These are phyloP conservation scores for Gossypioides kirkii DNA, from an alignment of 345 rosid species.

Conservation along the genomic window DNA sequence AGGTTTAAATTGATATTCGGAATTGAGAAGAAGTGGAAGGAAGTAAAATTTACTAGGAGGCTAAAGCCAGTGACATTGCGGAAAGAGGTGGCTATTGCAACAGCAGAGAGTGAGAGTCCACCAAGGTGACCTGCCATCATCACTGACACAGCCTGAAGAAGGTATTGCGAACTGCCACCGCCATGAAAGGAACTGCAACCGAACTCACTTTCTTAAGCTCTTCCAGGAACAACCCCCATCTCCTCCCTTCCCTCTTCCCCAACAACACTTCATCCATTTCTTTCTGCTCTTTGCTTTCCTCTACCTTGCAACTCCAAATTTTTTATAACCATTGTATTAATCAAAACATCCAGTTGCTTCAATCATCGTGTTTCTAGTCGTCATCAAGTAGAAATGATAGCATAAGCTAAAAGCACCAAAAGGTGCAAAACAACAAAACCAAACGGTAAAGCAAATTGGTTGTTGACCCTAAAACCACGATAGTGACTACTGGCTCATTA, in stretches of 20 bases:
- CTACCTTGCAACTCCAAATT: too few species aligned
- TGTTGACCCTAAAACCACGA: too few species aligned
- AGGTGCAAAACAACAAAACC: too few species aligned
- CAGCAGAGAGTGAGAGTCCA: slow-evolving; percentile 17
- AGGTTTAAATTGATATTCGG: background rate
- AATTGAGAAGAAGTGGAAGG: background rate
- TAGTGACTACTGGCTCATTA: too few species aligned
- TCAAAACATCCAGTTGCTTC: too few species aligned
- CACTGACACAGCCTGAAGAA: slow-evolving; percentile 19
- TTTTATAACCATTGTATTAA: too few species aligned
- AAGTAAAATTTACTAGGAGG: slow-evolving; percentile 8
- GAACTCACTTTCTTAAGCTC: slow-evolving; percentile 19
- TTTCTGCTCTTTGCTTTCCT: background rate
- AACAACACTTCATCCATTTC: background rate
- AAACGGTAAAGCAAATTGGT: too few species aligned
- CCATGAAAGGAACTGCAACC: slow-evolving; percentile 16
- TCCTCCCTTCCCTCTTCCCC: background rate
- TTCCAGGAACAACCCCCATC: background rate
- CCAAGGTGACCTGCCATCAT: slow-evolving; percentile 28
- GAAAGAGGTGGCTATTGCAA: slow-evolving; percentile 19
- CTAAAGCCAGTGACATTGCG: slow-evolving; percentile 25
- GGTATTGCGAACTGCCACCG: slow-evolving; percentile 11
- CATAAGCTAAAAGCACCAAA: too few species aligned
- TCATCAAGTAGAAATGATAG: too few species aligned
- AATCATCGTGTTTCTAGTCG: too few species aligned